phyloP scores from a whole-genome alignment of 2,329 filamentous ascomycete species.

The Ceratocystis eucalypticola region DNA sequence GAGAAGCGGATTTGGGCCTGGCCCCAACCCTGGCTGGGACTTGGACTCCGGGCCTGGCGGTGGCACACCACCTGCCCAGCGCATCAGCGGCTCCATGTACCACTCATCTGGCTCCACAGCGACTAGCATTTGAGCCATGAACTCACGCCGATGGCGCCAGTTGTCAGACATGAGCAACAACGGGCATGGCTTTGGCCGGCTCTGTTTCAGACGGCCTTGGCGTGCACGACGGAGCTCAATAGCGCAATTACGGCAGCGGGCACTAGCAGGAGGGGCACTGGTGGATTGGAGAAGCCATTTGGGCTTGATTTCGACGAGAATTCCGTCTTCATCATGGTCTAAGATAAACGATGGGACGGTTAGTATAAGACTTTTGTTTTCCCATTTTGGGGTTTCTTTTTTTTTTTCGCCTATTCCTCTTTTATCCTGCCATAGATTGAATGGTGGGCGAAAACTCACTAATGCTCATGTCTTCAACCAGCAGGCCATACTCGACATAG shows the following conservation, averaged over 20 bases:
- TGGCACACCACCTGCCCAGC: conserved; percentile 17
- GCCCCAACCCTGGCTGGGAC: too few species aligned
- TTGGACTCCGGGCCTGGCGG: not conserved
- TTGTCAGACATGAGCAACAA: conserved; percentile 27
- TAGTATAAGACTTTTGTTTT: conserved; percentile 1
- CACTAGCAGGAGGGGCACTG: conserved; percentile 48
- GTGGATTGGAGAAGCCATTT: conserved; percentile 74
- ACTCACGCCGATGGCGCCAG: conserved; percentile 29
- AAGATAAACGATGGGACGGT: conserved; percentile 12
- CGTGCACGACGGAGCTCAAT: conserved; percentile 30
- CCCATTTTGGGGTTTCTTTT: not conserved
- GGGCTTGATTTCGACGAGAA: conserved; percentile 62
- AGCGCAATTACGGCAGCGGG: conserved; percentile 64
- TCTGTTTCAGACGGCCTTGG: conserved; percentile 26
- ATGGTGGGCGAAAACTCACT: conserved; percentile 21
- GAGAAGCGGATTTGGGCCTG: conserved; percentile 25
- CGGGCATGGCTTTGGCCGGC: conserved; percentile 49
- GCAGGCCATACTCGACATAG: conserved; percentile 45
- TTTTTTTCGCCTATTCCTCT: not conserved
- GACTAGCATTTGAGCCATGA: conserved; percentile 27
- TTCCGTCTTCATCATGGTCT: conserved; percentile 24
- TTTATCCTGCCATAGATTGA: too few species aligned
- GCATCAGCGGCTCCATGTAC: conserved; percentile 17
- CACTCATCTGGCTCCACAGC: conserved; percentile 18
- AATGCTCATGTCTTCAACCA: conserved; percentile 60